A percentile compares a stretch with the other conserved stretches of the same genome.
Evolutionary conservation across 345 rosid genomes (phyloP).

Genomic region (Rhizophora apiculata): DNA sequence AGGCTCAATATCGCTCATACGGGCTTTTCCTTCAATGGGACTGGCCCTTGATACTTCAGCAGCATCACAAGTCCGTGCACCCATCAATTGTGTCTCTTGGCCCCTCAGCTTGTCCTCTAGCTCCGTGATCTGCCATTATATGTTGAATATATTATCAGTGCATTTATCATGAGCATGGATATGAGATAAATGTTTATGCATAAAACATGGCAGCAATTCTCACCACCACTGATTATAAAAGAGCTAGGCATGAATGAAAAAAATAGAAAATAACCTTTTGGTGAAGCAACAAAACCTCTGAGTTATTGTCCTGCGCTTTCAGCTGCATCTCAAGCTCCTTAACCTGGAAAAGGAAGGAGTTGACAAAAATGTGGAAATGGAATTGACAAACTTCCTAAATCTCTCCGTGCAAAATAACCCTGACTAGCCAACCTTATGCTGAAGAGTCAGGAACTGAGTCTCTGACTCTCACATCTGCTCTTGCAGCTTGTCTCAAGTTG

Average conservation of each 20-base stretch:
- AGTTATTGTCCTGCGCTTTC: slow-evolving; percentile 47
- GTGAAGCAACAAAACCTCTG: slow-evolving; percentile 48
- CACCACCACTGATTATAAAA: background rate
- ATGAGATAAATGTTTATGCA: too few relatives aligned
- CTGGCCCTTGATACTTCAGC: slow-evolving; percentile 38
- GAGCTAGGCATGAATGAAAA: too few relatives aligned
- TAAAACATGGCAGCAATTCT: slow-evolving; percentile 12
- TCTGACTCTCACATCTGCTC: too few relatives aligned
- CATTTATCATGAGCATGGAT: too few relatives aligned
- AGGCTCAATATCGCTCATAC: slow-evolving; percentile 42
- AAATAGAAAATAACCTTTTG: slow-evolving; percentile 40
- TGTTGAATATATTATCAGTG: too few relatives aligned
- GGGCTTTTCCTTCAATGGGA: slow-evolving; percentile 47
- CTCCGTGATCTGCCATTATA: slow-evolving; percentile 60
- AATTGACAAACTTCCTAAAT: background rate
- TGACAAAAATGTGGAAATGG: background rate
- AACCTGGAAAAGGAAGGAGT: slow-evolving; percentile 35
- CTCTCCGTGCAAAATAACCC: background rate
- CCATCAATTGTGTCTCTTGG: slow-evolving; percentile 56
- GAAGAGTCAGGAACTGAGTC: too few relatives aligned
- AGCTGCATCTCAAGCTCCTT: slow-evolving; percentile 62
- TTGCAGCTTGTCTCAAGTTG: too few relatives aligned
- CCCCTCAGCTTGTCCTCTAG: slow-evolving; percentile 71
- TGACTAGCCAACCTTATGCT: slow-evolving; percentile 35
- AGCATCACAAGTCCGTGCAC: slow-evolving; percentile 33